Percentiles rank a stretch among this genome's conserved stretches.
These are phyloP conservation scores for Peronospora belbahrii DNA, from an alignment of 352 stramenopile species.

Conservation along the genomic window DNA sequence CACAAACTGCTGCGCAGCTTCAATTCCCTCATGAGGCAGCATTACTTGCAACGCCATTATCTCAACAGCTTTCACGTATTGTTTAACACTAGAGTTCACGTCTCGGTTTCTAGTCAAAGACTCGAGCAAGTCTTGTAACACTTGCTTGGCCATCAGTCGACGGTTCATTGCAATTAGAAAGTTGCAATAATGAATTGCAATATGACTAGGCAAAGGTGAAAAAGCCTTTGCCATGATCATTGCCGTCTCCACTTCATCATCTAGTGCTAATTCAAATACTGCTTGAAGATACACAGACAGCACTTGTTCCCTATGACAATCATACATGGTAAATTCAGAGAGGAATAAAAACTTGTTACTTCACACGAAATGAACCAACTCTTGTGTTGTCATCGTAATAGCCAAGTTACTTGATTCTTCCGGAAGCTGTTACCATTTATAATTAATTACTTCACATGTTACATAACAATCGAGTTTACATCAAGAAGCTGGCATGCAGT, in stretches of 20 bases:
- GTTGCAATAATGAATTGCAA: slow-evolving; percentile 51
- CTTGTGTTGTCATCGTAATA: slow-evolving; percentile 21
- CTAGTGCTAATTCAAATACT: slow-evolving; percentile 50
- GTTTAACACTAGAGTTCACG: slow-evolving; percentile 1
- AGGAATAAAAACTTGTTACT: too few species aligned
- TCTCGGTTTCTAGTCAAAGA: slow-evolving; percentile 4
- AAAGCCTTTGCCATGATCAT: slow-evolving; percentile 33
- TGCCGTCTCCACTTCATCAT: slow-evolving; percentile 50
- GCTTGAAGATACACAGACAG: slow-evolving; percentile 60
- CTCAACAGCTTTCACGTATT: slow-evolving; percentile 30
- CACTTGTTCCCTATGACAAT: slow-evolving; percentile 39
- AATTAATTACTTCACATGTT: neutral
- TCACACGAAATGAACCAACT: slow-evolving; percentile 15
- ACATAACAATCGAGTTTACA: neutral
- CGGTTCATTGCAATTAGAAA: slow-evolving; percentile 61
- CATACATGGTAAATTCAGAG: neutral
- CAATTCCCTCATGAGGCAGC: slow-evolving; percentile 32
- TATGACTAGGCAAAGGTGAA: slow-evolving; percentile 28
- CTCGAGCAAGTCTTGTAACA: slow-evolving; percentile 21
- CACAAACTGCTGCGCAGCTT: slow-evolving; percentile 30
- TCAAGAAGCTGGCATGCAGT: neutral
- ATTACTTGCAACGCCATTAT: slow-evolving; percentile 44
- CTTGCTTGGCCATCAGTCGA: slow-evolving; percentile 20
- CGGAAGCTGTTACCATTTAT: slow-evolving; percentile 8
- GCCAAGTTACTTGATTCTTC: slow-evolving; percentile 1